These are phyloP conservation scores for Euphorbia celastroides DNA, from an alignment of 441 rosid genomes.

Conservation along the genomic window DNA sequence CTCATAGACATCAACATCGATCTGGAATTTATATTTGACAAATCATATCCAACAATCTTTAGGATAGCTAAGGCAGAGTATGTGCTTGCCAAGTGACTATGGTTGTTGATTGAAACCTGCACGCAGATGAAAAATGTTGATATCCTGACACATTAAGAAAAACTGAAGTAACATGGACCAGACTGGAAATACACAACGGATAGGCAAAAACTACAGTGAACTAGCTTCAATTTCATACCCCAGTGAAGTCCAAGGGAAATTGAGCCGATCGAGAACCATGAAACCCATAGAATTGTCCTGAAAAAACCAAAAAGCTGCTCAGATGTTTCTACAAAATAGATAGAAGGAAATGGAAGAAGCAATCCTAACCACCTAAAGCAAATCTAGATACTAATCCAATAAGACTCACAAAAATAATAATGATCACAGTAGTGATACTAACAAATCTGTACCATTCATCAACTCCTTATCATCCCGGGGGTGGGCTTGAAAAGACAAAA, in stretches of 20 bases:
- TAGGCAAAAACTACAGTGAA: not conserved
- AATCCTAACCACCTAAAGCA: not conserved
- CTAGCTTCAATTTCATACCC: conserved; percentile 34
- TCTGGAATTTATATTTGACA: conserved; percentile 48
- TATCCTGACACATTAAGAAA: conserved; percentile 3
- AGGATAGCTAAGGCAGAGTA: conserved; percentile 85
- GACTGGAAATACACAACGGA: not conserved
- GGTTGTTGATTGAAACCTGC: conserved; percentile 49
- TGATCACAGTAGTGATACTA: not conserved
- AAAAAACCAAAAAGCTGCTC: conserved; percentile 20
- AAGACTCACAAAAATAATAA: conserved; percentile 4
- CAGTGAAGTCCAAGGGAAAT: conserved; percentile 41
- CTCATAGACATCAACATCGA: conserved; percentile 56
- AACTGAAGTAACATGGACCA: conserved; percentile 2
- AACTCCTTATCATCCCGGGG: conserved; percentile 42
- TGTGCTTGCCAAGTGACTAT: conserved; percentile 82
- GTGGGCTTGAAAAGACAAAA: conserved; percentile 69
- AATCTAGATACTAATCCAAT: not conserved
- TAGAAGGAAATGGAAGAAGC: not conserved
- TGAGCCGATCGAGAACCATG: conserved; percentile 80
- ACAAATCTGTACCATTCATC: conserved; percentile 39
- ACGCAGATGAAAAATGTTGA: conserved; percentile 22
- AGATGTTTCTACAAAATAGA: not conserved
- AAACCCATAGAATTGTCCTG: conserved; percentile 86
- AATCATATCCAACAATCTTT: conserved; percentile 54